Evolutionary conservation across 169 alveolate species (phyloP).

Genomic region (Toxoplasma gondii): DNA sequence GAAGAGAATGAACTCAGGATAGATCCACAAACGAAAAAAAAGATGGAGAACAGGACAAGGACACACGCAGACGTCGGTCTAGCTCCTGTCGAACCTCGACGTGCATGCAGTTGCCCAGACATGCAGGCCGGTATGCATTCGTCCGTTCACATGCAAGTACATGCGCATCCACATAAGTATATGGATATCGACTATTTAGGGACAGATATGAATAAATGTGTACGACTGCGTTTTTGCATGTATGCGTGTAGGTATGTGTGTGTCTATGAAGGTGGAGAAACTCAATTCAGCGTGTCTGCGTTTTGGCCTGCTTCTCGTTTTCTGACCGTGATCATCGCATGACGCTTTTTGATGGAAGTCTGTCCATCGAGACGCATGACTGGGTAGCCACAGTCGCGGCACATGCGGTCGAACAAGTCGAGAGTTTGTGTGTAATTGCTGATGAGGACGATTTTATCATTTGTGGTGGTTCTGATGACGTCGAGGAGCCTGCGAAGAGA

Average conservation of each 20-base stretch:
- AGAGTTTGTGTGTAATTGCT: conserved; percentile 92
- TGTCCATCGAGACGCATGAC: conserved; percentile 92
- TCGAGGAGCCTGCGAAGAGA: conserved; percentile 48
- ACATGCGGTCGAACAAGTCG: conserved; percentile 86
- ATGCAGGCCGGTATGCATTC: background rate
- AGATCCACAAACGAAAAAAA: too few species aligned
- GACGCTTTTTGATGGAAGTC: conserved; percentile 85
- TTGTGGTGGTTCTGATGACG: conserved; percentile 74
- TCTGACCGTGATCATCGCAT: conserved; percentile 82
- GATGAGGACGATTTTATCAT: conserved; percentile 90
- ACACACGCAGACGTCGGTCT: too few species aligned
- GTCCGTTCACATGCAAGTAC: background rate
- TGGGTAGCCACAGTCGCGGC: conserved; percentile 85
- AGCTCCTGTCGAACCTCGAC: too few species aligned
- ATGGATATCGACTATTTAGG: too few species aligned
- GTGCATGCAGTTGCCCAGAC: too few species aligned
- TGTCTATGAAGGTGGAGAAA: too few species aligned
- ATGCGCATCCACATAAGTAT: too few species aligned
- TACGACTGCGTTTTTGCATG: background rate
- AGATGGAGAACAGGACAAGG: too few species aligned
- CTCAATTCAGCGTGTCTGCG: too few species aligned
- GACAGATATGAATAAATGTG: background rate
- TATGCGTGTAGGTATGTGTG: too few species aligned
- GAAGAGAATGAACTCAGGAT: too few species aligned
- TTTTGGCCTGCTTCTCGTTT: too few species aligned